phyloP scores from a whole-genome alignment of 768 basidiomycete species.

The Leccinum arenicola region DNA sequence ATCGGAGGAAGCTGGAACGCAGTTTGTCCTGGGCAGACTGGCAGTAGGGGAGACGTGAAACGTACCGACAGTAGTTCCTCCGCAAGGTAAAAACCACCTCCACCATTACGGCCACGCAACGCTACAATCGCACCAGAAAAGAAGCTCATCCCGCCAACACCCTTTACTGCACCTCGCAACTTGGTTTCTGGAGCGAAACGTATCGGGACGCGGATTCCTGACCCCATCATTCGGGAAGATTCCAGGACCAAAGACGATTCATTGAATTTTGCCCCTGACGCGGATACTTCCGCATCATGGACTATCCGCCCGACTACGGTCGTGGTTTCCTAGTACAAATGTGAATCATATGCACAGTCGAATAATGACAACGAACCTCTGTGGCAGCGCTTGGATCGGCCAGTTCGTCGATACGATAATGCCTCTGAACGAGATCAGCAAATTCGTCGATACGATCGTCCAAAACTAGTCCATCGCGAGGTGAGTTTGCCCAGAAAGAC shows the following conservation, averaged over 20 bases:
- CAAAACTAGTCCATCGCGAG: conserved; percentile 47
- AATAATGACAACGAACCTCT: conserved; percentile 38
- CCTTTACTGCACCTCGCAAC: conserved; percentile 60
- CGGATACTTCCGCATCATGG: conserved; percentile 59
- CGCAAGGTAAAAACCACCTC: conserved; percentile 74
- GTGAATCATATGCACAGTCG: not conserved
- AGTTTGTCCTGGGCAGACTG: not conserved
- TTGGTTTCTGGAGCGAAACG: conserved; percentile 65
- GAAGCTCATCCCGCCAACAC: conserved; percentile 64
- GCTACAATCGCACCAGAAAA: conserved; percentile 91
- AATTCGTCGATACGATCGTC: conserved; percentile 88
- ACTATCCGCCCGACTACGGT: conserved; percentile 73
- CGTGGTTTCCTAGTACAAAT: conserved; percentile 50
- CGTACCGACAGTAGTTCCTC: not conserved
- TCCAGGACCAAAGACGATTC: conserved; percentile 79
- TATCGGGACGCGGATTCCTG: conserved; percentile 66
- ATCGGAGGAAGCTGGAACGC: conserved; percentile 59
- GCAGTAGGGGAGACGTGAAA: not conserved
- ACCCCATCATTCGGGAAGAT: conserved; percentile 71
- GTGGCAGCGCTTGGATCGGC: conserved; percentile 69
- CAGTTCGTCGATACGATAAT: conserved; percentile 70
- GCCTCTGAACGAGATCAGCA: conserved; percentile 64
- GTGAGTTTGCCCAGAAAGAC: not conserved
- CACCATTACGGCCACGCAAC: conserved; percentile 86
- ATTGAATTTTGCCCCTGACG: conserved; percentile 61